A percentile compares a stretch with the other conserved stretches of the same genome.
These are phyloP conservation scores for Fusarium sp. DNA, from an alignment of 2,329 filamentous ascomycete genomes.

Conservation along the genomic window DNA sequence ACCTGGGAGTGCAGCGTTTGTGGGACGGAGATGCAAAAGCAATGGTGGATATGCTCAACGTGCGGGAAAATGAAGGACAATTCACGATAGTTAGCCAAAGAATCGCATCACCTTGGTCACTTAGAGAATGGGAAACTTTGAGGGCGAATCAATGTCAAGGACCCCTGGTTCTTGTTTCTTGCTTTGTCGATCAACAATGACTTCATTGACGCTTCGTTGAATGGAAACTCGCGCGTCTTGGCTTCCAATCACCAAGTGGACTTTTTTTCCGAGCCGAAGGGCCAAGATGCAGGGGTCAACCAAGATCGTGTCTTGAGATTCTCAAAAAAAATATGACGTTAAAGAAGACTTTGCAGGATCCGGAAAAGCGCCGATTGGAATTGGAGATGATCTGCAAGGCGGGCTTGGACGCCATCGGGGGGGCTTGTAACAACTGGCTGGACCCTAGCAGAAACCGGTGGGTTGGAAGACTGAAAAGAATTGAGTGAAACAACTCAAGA, in stretches of 20 bases:
- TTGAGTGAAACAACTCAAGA: constrained; percentile 20
- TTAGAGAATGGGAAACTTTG: constrained; percentile 13
- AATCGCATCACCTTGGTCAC: constrained; percentile 10
- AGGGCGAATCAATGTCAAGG: constrained; percentile 22
- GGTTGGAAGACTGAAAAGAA: constrained; percentile 19
- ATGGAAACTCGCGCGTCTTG: constrained; percentile 13
- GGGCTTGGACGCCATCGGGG: constrained; percentile 33
- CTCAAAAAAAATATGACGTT: constrained; percentile 35
- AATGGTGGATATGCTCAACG: constrained; percentile 68
- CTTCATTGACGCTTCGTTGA: constrained; percentile 35
- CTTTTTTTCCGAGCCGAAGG: constrained; percentile 8
- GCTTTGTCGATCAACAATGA: constrained; percentile 33
- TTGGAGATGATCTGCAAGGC: constrained; percentile 50
- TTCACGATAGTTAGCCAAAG: constrained; percentile 50
- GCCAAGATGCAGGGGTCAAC: constrained; percentile 36
- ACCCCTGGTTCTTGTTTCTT: constrained; percentile 24
- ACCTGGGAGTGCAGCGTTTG: constrained; percentile 67
- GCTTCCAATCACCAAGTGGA: constrained; percentile 3
- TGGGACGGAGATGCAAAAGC: constrained; percentile 62
- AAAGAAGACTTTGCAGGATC: constrained; percentile 38
- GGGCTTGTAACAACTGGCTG: constrained; percentile 40
- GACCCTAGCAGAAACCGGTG: constrained; percentile 31
- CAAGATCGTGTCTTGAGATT: constrained; percentile 41
- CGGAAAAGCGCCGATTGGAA: constrained; percentile 49
- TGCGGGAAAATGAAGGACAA: constrained; percentile 67